These are phyloP conservation scores for Tetrapisispora namnaoensis DNA, from an alignment of 805 yeast species.

Conservation along the genomic window DNA sequence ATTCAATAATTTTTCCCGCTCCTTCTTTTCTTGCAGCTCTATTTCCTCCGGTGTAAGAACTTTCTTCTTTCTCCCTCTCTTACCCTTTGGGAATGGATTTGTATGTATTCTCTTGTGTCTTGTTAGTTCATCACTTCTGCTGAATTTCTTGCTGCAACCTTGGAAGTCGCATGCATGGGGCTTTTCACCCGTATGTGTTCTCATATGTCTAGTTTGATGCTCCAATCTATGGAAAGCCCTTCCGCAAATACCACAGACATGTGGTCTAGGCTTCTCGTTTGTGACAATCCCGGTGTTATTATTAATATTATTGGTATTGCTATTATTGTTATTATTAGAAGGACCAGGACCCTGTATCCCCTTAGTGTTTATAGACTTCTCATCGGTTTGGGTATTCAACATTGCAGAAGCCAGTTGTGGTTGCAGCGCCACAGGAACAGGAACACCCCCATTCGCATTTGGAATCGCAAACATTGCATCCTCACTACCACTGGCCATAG, in stretches of 20 bases:
- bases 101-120: slow-evolving; percentile 66
- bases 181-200: slow-evolving; percentile 76
- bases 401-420: background rate
- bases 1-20: background rate
- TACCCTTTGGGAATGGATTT: slow-evolving; percentile 59
- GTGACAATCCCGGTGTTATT: background rate
- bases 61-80: slow-evolving; percentile 37
- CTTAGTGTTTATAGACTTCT: background rate
- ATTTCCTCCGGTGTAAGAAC: slow-evolving; percentile 5
- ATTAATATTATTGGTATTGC: too few species aligned
- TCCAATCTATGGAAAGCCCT: slow-evolving; percentile 69
- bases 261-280: slow-evolving; percentile 38
- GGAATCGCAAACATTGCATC: background rate
- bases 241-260: slow-evolving; percentile 63
- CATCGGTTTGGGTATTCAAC: background rate
- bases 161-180: slow-evolving; percentile 70
- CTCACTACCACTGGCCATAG: background rate
- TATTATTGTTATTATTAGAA: background rate
- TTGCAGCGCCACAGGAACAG: background rate
- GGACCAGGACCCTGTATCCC: background rate
- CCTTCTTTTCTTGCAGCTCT: background rate
- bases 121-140: slow-evolving; percentile 65
- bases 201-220: slow-evolving; percentile 68
- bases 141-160: slow-evolving; percentile 58
- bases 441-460: background rate